These are phyloP conservation scores for Trichoderma reesei DNA, from an alignment of 495 filamentous ascomycete species.

Conservation along the genomic window DNA sequence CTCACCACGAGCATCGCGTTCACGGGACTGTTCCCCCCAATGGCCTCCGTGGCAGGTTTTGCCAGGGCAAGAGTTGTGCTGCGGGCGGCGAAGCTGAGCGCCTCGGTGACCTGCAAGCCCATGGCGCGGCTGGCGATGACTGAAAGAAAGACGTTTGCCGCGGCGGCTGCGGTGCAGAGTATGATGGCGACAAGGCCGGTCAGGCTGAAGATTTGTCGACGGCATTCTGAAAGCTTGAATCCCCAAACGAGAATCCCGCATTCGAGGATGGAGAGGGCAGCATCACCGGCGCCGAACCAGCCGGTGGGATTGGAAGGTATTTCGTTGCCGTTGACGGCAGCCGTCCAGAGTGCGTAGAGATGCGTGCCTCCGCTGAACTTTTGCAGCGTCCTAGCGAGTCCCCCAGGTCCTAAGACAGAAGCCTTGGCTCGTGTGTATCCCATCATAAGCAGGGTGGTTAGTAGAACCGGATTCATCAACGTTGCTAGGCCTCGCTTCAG, in stretches of 20 bases:
- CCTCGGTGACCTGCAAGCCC: slow-evolving; percentile 22
- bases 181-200: slow-evolving; percentile 29
- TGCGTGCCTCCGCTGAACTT: slow-evolving; percentile 26
- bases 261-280: slow-evolving; percentile 33
- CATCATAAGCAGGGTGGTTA: slow-evolving; percentile 32
- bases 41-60: slow-evolving; percentile 26
- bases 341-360: slow-evolving; percentile 21
- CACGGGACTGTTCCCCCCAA: slow-evolving; percentile 31
- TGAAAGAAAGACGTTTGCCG: slow-evolving; percentile 26
- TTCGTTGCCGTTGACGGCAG: not conserved
- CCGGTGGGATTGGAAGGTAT: not conserved
- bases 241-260: slow-evolving; percentile 37
- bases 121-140: slow-evolving; percentile 26
- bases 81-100: slow-evolving; percentile 34
- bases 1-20: slow-evolving; percentile 37
- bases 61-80: slow-evolving; percentile 35
- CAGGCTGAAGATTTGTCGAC: slow-evolving; percentile 28
- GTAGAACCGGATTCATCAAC: slow-evolving; percentile 31
- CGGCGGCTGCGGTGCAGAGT: slow-evolving; percentile 22
- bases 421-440: slow-evolving; percentile 30
- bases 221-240: slow-evolving; percentile 39
- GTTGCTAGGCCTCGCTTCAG: slow-evolving; percentile 24
- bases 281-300: slow-evolving; percentile 32
- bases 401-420: slow-evolving; percentile 15
- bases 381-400: slow-evolving; percentile 21